These are phyloP conservation scores for Phytopythium vexans DNA, from an alignment of 352 stramenopile genomes.

Conservation along the genomic window DNA sequence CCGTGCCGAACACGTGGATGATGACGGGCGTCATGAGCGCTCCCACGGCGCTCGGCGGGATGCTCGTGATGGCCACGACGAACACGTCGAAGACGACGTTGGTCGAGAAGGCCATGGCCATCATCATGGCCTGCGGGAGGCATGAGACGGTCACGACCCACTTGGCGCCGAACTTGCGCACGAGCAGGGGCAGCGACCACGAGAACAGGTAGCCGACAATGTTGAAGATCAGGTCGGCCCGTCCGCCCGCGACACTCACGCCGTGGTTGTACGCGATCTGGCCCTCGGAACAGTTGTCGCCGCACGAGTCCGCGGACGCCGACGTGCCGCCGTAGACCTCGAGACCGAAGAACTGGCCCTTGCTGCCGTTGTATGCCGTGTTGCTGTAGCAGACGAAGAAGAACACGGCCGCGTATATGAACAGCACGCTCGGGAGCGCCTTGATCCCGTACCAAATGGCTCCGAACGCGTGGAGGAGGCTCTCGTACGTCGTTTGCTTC, in stretches of 20 bases:
- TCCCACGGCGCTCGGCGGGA: constrained; percentile 49
- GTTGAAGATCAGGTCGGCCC: constrained; percentile 42
- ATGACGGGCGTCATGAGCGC: constrained; percentile 56
- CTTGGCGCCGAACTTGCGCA: constrained; percentile 43
- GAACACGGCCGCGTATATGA: constrained; percentile 31
- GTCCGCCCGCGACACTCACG: constrained; percentile 36
- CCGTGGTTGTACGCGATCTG: constrained; percentile 49
- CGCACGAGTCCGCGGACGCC: constrained; percentile 34
- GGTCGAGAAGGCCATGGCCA: constrained; percentile 43
- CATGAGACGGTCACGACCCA: constrained; percentile 29
- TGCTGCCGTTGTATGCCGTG: constrained; percentile 59
- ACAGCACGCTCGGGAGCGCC: constrained; percentile 27
- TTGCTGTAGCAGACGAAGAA: constrained; percentile 47
- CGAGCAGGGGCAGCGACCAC: constrained; percentile 34
- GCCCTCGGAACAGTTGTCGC: constrained; percentile 19
- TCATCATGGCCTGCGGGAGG: constrained; percentile 49
- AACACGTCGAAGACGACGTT: constrained; percentile 33
- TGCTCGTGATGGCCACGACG: constrained; percentile 37
- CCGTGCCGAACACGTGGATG: constrained; percentile 49
- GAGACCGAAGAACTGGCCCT: constrained; percentile 57
- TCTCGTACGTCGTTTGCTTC: constrained; percentile 15
- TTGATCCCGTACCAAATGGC: constrained; percentile 36
- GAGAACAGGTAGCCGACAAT: constrained; percentile 42
- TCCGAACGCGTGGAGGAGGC: constrained; percentile 27
- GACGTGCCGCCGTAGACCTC: constrained; percentile 37